Percentiles rank a stretch among this genome's conserved stretches.
Conservation (phyloP, 495 filamentous ascomycete species). For the Penicillium ochrochloron region DNA sequence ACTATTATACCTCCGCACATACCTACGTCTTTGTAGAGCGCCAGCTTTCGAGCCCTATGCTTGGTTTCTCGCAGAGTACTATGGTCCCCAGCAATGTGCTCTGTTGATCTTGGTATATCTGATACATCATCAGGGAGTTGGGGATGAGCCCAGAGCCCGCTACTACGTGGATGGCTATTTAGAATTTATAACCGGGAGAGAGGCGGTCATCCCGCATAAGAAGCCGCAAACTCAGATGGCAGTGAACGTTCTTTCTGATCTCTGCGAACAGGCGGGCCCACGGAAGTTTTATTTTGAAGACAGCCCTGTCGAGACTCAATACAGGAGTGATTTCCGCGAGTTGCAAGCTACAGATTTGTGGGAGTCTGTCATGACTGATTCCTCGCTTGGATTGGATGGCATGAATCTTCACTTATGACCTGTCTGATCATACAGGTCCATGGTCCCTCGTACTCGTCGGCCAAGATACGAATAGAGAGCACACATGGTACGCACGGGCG, state of each 20-base stretch:
- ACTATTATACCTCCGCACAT: constrained; percentile 8
- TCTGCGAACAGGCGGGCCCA: neutral
- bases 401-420: neutral
- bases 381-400: neutral
- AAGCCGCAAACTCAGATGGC: neutral
- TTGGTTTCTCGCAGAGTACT: constrained; percentile 21
- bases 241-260: neutral
- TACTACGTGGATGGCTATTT: constrained; percentile 15
- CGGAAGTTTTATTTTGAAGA: neutral
- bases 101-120: constrained; percentile 16
- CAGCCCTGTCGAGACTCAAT: neutral
- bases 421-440: neutral
- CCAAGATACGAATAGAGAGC: too few species aligned
- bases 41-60: constrained; percentile 23
- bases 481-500: too few species aligned
- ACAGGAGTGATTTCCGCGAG: neutral
- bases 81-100: constrained; percentile 18
- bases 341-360: neutral
- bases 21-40: constrained; percentile 14
- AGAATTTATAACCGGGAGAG: neutral
- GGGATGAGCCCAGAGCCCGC: neutral
- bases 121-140: neutral
- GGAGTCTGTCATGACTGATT: neutral
- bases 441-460: neutral
- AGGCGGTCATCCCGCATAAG: neutral